Percentiles rank a stretch among this genome's conserved stretches.
phyloP scores from a whole-genome alignment of 1,284 basidiomycete genomes.

The Sanghuangporus sanghuang region DNA sequence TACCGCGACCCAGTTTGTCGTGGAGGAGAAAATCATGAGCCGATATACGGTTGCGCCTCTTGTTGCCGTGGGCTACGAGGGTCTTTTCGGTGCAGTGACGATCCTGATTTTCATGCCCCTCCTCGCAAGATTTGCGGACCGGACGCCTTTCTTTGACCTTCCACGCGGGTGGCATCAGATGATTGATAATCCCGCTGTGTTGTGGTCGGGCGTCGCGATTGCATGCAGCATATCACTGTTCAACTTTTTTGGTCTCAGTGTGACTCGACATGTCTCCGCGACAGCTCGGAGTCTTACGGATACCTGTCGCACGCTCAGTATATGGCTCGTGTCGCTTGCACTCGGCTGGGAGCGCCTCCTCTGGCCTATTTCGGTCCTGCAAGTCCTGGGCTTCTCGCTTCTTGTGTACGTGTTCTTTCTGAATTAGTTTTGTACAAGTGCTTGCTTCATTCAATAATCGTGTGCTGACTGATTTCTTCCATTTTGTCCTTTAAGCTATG shows the following conservation, averaged over 20 bases:
- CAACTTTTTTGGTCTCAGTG: conserved; percentile 93
- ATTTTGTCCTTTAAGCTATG: conserved; percentile 21
- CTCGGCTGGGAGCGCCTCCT: conserved; percentile 91
- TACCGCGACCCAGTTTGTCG: conserved; percentile 87
- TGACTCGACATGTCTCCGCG: conserved; percentile 87
- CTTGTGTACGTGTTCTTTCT: conserved; percentile 66
- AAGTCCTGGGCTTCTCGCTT: conserved; percentile 84
- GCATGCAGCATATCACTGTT: conserved; percentile 86
- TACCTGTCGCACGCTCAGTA: conserved; percentile 91
- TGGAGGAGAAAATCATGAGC: conserved; percentile 94
- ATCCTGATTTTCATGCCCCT: conserved; percentile 74
- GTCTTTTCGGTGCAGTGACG: conserved; percentile 83
- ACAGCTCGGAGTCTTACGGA: conserved; percentile 90
- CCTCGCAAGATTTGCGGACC: conserved; percentile 53
- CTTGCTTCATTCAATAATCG: background rate
- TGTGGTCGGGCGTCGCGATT: conserved; percentile 75
- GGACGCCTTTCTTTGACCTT: conserved; percentile 87
- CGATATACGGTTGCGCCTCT: conserved; percentile 88
- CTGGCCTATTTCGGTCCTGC: conserved; percentile 80
- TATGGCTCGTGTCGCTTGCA: conserved; percentile 82
- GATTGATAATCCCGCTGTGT: conserved; percentile 71
- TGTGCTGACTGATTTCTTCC: conserved; percentile 5
- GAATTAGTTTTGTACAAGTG: background rate
- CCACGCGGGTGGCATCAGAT: conserved; percentile 89
- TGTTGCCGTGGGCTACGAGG: conserved; percentile 92